Conservation (phyloP, 805 yeast genomes). For the Kuraishia borneana region DNA sequence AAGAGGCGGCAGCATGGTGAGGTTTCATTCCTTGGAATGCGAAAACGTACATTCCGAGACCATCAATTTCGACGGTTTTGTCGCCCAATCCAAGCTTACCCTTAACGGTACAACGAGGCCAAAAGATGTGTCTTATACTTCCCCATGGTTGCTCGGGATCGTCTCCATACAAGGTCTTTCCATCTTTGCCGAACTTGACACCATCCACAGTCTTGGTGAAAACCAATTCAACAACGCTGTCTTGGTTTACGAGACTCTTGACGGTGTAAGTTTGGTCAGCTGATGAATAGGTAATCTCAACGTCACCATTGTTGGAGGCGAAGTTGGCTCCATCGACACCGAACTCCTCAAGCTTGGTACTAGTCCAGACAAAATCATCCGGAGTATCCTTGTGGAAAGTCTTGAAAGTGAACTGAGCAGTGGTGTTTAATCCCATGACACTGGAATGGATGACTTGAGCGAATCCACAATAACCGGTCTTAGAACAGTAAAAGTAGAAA, state of each 20-base stretch:
- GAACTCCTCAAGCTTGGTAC: conserved; percentile 78
- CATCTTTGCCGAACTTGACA: conserved; percentile 83
- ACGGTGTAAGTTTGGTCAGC: conserved; percentile 35
- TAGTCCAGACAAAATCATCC: conserved; percentile 69
- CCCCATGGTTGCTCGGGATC: conserved; percentile 90
- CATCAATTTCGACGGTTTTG: conserved; percentile 22
- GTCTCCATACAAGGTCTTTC: conserved; percentile 79
- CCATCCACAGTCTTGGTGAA: conserved; percentile 61
- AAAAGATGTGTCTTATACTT: conserved; percentile 86
- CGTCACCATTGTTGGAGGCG: conserved; percentile 60
- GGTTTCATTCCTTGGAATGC: conserved; percentile 99
- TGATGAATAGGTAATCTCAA: conserved; percentile 43
- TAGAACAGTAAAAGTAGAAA: conserved; percentile 66
- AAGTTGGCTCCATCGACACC: conserved; percentile 64
- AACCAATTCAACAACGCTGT: conserved; percentile 59
- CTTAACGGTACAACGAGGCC: conserved; percentile 76
- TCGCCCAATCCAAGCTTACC: conserved; percentile 51
- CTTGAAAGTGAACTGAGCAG: conserved; percentile 92
- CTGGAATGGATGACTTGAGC: conserved; percentile 94
- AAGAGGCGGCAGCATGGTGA: conserved; percentile 93
- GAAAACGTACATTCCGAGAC: conserved; percentile 76
- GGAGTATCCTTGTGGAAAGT: conserved; percentile 46
- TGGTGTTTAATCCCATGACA: conserved; percentile 74
- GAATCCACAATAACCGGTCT: conserved; percentile 64
- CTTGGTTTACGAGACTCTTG: conserved; percentile 55